phyloP scores from a whole-genome alignment of 352 stramenopile genomes.

The Globisporangium echinulatum region DNA sequence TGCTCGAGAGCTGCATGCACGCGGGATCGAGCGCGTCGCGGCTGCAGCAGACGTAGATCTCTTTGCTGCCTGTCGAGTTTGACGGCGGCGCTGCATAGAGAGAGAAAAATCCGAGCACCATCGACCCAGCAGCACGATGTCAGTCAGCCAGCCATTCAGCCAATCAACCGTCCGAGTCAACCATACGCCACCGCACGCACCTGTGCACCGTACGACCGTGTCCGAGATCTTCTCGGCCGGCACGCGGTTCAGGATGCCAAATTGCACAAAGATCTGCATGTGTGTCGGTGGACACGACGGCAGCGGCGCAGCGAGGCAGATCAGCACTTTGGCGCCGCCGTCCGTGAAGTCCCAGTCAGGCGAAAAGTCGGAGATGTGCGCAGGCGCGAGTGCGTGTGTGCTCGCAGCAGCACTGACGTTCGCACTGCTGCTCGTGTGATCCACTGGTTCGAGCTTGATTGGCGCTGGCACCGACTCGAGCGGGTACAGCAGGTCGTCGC shows the following conservation, averaged over 20 bases:
- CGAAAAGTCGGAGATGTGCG: conserved; percentile 77
- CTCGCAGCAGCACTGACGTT: conserved; percentile 6
- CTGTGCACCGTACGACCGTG: conserved; percentile 68
- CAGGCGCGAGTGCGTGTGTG: conserved; percentile 7
- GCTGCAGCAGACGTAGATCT: conserved; percentile 56
- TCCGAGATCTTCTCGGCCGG: conserved; percentile 59
- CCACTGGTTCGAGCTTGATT: no score
- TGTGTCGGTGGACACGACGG: conserved; percentile 8
- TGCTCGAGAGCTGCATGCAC: conserved; percentile 40
- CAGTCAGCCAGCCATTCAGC: neutral
- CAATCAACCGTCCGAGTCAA: neutral
- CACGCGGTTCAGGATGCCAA: conserved; percentile 36
- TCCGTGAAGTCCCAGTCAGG: conserved; percentile 77
- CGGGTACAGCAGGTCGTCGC: conserved; percentile 29
- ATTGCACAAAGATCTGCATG: conserved; percentile 60
- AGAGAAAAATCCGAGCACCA: neutral
- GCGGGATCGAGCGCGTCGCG: conserved; percentile 14
- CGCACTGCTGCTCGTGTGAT: no score
- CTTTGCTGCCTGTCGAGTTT: conserved; percentile 31
- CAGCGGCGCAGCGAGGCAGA: conserved; percentile 57
- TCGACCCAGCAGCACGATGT: no score
- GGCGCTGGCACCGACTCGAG: neutral
- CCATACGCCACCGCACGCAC: conserved; percentile 20
- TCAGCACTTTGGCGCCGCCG: conserved; percentile 77
- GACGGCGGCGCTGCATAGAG: conserved; percentile 34